Conservation (phyloP, 495 filamentous ascomycete species). For the Xeromyces bisporus region DNA sequence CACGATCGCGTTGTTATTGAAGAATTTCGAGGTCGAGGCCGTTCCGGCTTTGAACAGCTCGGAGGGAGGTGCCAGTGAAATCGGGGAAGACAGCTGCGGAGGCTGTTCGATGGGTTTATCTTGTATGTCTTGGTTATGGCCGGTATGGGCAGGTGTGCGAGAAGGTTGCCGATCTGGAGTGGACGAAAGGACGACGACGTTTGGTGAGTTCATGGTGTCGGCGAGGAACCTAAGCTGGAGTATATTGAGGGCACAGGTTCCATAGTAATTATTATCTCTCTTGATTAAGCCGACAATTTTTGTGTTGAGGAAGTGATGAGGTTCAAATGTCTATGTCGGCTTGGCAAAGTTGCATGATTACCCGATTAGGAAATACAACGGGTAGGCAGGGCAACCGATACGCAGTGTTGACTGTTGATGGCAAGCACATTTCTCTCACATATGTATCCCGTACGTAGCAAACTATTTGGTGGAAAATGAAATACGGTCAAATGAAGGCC, state of each 20-base stretch:
- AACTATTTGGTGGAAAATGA: too few relatives aligned
- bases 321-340: constrained; percentile 4
- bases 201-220: constrained; percentile 15
- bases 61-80: constrained; percentile 20
- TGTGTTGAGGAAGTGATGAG: not conserved
- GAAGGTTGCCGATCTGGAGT: constrained; percentile 16
- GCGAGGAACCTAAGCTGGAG: too few relatives aligned
- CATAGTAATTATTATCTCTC: too few relatives aligned
- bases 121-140: constrained; percentile 4
- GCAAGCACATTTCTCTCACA: too few relatives aligned
- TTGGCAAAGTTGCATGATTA: constrained; percentile 25
- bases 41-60: constrained; percentile 12
- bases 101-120: constrained; percentile 4
- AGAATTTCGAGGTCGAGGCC: constrained; percentile 19
- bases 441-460: too few relatives aligned
- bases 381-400: constrained; percentile 25
- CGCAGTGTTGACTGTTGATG: not conserved
- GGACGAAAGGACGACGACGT: constrained; percentile 26
- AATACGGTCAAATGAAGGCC: too few relatives aligned
- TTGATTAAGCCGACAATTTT: too few relatives aligned
- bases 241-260: too few relatives aligned
- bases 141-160: constrained; percentile 6
- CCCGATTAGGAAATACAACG: constrained; percentile 13
- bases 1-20: constrained; percentile 4
- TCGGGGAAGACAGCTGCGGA: constrained; percentile 13